Conservation (phyloP, 352 stramenopile species). For the Pythium aristosporum region DNA sequence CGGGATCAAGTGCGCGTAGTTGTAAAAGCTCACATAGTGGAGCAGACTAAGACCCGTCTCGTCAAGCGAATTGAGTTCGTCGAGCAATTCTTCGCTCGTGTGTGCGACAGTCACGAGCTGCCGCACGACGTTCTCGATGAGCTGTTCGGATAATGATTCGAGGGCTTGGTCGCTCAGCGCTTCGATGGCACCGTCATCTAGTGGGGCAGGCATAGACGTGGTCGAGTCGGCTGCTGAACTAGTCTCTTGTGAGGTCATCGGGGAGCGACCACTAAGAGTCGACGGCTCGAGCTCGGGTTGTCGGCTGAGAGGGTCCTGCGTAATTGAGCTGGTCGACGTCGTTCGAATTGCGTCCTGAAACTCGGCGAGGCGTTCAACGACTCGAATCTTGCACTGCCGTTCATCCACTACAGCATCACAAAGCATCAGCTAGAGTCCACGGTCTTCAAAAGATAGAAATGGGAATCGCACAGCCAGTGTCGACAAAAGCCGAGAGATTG, state of each 20-base stretch:
- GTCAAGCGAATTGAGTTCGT: constrained; percentile 87
- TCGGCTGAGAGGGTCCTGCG: not conserved
- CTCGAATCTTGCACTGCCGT: constrained; percentile 86
- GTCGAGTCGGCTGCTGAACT: not conserved
- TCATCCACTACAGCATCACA: constrained; percentile 60
- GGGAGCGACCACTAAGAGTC: not conserved
- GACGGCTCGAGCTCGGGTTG: not conserved
- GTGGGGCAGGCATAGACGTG: not conserved
- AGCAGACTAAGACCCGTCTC: constrained; percentile 83
- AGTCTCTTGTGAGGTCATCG: not conserved
- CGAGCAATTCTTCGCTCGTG: constrained; percentile 75
- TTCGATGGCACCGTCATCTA: constrained; percentile 77
- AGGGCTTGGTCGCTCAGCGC: constrained; percentile 76
- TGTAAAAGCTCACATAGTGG: constrained; percentile 91
- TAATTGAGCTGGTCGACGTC: constrained; percentile 26
- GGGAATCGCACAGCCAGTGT: constrained; percentile 54
- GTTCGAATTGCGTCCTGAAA: constrained; percentile 80
- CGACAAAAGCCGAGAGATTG: constrained; percentile 64
- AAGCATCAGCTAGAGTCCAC: not conserved
- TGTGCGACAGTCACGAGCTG: constrained; percentile 80
- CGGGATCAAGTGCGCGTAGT: constrained; percentile 77
- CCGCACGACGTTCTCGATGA: constrained; percentile 82
- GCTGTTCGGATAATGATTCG: constrained; percentile 71
- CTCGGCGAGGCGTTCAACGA: constrained; percentile 80
- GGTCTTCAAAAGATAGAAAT: constrained; percentile 3